Evolutionary conservation across 2,329 filamentous ascomycete genomes (phyloP).

Genomic region (Biscogniauxia mediterranea): DNA sequence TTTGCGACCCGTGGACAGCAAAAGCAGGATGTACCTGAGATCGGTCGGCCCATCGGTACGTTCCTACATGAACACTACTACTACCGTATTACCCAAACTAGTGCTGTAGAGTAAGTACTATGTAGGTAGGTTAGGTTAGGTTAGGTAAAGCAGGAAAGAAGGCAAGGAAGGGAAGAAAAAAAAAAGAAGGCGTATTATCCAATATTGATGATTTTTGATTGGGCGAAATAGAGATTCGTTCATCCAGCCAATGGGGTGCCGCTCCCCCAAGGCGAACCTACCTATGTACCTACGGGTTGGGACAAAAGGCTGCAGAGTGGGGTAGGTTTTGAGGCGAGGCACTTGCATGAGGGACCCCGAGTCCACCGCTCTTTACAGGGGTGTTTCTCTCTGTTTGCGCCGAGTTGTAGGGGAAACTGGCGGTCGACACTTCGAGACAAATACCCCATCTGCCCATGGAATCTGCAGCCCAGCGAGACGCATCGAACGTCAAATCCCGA

Average conservation of each 20-base stretch:
- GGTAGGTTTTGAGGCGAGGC: background rate
- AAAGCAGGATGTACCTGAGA: too few relatives aligned
- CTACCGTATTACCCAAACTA: background rate
- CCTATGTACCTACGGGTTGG: conserved; percentile 7
- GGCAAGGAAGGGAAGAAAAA: background rate
- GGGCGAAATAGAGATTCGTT: conserved; percentile 8
- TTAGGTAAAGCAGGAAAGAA: too few relatives aligned
- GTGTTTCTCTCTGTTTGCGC: conserved; percentile 25
- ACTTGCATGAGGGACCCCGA: conserved; percentile 19
- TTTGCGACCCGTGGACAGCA: background rate
- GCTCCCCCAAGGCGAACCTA: background rate
- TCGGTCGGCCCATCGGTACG: too few relatives aligned
- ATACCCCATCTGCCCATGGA: conserved; percentile 1
- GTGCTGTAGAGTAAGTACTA: too few relatives aligned
- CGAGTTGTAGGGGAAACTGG: conserved; percentile 32
- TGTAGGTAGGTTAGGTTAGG: too few relatives aligned
- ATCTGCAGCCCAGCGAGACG: conserved; percentile 22
- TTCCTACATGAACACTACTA: background rate
- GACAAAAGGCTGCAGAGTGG: conserved; percentile 15
- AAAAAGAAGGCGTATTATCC: background rate
- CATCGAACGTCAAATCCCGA: conserved; percentile 24
- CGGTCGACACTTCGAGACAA: conserved; percentile 26
- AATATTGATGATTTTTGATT: background rate
- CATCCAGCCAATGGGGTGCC: conserved; percentile 14
- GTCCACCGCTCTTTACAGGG: conserved; percentile 34